Conservation (phyloP, 2,329 filamentous ascomycete genomes). For the Plenodomus tracheiphilus region DNA sequence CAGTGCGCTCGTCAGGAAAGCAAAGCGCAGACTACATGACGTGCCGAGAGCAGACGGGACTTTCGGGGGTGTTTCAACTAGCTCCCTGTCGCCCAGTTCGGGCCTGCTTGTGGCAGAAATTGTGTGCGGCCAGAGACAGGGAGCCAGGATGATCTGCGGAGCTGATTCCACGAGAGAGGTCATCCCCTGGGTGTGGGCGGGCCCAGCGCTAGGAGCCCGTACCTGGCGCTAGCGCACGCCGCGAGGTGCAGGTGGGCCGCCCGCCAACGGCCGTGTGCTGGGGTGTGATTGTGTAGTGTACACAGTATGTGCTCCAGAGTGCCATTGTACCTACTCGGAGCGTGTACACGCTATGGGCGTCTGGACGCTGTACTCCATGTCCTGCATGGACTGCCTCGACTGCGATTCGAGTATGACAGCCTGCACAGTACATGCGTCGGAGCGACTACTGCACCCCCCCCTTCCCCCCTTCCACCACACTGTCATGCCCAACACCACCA, state of each 20-base stretch:
- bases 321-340: too few relatives aligned
- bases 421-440: too few relatives aligned
- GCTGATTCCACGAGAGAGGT: constrained; percentile 30
- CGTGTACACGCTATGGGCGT: too few relatives aligned
- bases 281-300: constrained; percentile 4
- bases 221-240: constrained; percentile 23
- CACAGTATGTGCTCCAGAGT: background rate
- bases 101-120: constrained; percentile 29
- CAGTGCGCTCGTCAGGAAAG: constrained; percentile 36
- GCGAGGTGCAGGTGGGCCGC: constrained; percentile 10
- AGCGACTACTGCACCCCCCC: too few relatives aligned
- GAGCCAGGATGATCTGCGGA: constrained; percentile 35
- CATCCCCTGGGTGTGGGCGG: constrained; percentile 15
- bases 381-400: too few relatives aligned
- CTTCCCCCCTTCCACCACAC: too few relatives aligned
- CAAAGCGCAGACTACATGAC: constrained; percentile 45
- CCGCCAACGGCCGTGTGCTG: constrained; percentile 26
- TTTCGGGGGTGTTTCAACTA: constrained; percentile 45
- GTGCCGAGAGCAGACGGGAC: constrained; percentile 44
- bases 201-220: constrained; percentile 15
- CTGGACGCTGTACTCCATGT: too few relatives aligned
- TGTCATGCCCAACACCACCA: too few relatives aligned
- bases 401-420: too few relatives aligned
- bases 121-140: constrained; percentile 23
- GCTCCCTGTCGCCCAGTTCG: constrained; percentile 32